Base-by-base conservation (phyloP, 352 stramenopile genomes). In the Pythium sukuiense region DNA sequence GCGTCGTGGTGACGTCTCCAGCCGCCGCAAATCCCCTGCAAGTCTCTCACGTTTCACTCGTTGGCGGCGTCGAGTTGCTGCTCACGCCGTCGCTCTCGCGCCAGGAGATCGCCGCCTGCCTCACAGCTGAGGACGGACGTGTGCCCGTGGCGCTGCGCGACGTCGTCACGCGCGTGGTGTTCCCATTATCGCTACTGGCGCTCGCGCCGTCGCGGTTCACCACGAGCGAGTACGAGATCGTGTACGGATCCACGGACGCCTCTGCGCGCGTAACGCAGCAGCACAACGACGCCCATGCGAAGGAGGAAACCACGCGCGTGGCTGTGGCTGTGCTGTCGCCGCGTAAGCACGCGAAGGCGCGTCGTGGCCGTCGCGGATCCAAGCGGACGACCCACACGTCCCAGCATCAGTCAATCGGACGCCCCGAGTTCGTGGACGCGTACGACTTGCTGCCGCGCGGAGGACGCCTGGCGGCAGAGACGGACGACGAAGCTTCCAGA, bases 131-230 rank as follows among this genome's bases (percentile, higher is more conserved):
- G 27, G 37, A 61, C 13, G 39, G 45, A 6, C 58, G 50, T 6
- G 58, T 50, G 43, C 57, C 56, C 20, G 60, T 80, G 32, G 74
- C 77, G 20, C 55, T 81, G 57, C 70, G 67, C 41, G 66, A 83
- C 33, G 39, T 57, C 30, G 54, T 63, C 14, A 59, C 61, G 39
- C 54, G 70, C 71, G 73, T 91, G 9, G 73, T 91, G 37, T 93
- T 86, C 60, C 84, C 86, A 61, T 63, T 91, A 29, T 93, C 86
- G 64, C 74, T 95, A 33, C 59, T 95, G 35, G 74, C 74, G 26
- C 76, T 67, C 54, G 75, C 75, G 26, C 84, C 84, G 0, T 68
- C 75, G 56, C 57, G 83, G 7, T 95, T 95, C 61, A 71, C 81
- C 30, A 53, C 63, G 49, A 80, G 71, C 3, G 53, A 59, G 55